Conservation (phyloP, 345 rosid species). For the Theobroma cacao region DNA sequence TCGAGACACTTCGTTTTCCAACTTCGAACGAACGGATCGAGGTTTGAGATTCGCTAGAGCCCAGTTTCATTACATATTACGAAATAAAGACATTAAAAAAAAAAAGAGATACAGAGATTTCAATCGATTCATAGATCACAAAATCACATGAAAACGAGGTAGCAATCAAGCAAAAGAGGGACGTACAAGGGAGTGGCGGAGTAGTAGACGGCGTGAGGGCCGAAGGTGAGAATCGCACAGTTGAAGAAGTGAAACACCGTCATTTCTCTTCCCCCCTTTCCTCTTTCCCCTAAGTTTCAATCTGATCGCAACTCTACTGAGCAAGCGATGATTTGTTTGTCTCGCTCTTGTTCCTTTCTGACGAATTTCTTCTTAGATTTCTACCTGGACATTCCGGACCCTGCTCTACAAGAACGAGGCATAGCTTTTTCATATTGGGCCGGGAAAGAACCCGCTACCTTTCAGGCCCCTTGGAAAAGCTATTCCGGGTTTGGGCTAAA, state of each 20-base stretch:
- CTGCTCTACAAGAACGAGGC: not conserved
- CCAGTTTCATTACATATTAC: not conserved
- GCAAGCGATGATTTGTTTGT: not conserved
- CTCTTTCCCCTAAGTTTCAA: not conserved
- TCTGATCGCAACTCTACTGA: not conserved
- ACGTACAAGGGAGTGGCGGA: constrained; percentile 92
- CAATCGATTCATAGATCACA: constrained; percentile 19
- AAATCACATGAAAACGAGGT: not conserved
- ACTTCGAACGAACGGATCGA: constrained; percentile 2
- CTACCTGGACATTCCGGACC: not conserved
- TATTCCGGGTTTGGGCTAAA: not conserved
- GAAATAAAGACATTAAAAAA: not conserved
- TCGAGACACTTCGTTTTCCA: not conserved
- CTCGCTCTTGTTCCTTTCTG: not conserved
- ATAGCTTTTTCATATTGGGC: not conserved
- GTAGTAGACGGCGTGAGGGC: constrained; percentile 99
- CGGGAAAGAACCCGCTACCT: not conserved
- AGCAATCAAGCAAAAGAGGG: not conserved
- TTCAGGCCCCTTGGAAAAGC: not conserved
- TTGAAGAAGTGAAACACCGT: constrained; percentile 97
- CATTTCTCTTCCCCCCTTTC: constrained; percentile 34
- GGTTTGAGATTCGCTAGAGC: not conserved
- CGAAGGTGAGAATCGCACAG: constrained; percentile 97
- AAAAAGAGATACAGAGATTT: constrained; percentile 7
- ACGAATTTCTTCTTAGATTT: not conserved